phyloP scores from a whole-genome alignment of 2,329 filamentous ascomycete species.

The Ophiostoma sp. region DNA sequence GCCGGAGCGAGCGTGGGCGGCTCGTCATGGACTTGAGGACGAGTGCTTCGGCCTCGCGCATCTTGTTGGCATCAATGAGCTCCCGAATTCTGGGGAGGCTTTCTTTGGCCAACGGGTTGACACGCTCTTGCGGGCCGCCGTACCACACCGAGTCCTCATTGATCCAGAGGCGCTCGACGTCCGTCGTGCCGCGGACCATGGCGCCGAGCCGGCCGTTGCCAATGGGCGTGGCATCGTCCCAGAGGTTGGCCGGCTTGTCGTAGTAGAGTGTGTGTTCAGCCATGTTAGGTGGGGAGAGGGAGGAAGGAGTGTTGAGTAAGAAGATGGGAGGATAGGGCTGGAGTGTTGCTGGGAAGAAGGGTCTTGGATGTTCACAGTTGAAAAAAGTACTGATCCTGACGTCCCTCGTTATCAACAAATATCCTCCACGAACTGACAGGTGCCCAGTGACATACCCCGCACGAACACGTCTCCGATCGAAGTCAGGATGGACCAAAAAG shows the following conservation, averaged over 20 bases:
- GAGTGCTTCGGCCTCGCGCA: background rate
- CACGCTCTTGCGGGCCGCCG: background rate
- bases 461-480: background rate
- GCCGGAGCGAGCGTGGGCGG: background rate
- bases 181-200: background rate
- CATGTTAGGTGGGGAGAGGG: background rate
- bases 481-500: background rate
- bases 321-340: background rate
- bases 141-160: background rate
- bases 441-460: background rate
- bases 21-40: background rate
- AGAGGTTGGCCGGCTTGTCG: conserved; percentile 1
- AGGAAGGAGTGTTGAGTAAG: background rate
- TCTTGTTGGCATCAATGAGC: background rate
- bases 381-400: too few relatives aligned
- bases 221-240: conserved; percentile 12
- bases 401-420: background rate
- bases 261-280: conserved; percentile 2
- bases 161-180: background rate
- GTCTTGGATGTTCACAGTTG: too few relatives aligned
- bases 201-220: conserved; percentile 4
- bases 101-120: background rate
- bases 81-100: background rate
- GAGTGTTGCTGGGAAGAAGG: too few relatives aligned
- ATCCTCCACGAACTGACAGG: background rate